Conservation (phyloP, 1,139 yeast genomes). For the Pichia terricola region DNA sequence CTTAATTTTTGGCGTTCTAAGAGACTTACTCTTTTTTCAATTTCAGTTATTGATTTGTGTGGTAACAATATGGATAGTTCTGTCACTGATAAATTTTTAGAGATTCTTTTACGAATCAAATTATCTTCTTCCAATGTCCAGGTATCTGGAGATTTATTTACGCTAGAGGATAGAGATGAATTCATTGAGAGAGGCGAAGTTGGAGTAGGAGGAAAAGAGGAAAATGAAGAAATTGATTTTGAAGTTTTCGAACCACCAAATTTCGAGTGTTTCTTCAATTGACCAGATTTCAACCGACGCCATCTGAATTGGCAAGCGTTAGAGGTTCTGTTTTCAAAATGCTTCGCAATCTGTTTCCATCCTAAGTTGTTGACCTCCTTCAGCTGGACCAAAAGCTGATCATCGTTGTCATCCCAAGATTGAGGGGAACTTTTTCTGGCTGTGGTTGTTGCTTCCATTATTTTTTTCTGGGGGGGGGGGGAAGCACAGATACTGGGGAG, state of each 20-base stretch:
- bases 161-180: neutral
- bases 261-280: conserved; percentile 20
- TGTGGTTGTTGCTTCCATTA: neutral
- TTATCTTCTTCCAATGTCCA: conserved; percentile 65
- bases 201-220: neutral
- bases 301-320: conserved; percentile 81
- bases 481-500: neutral
- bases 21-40: conserved; percentile 50
- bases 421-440: conserved; percentile 38
- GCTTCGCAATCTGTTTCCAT: conserved; percentile 71
- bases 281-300: conserved; percentile 53
- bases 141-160: too few relatives aligned
- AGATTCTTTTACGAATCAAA: conserved; percentile 46
- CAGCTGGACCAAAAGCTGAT: conserved; percentile 53
- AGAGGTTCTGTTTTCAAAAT: conserved; percentile 64
- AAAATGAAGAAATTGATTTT: neutral
- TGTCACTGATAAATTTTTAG: conserved; percentile 55
- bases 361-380: conserved; percentile 68
- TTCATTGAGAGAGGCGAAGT: neutral
- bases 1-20: conserved; percentile 31
- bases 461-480: neutral
- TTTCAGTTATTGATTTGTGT: conserved; percentile 65
- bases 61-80: conserved; percentile 70
- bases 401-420: conserved; percentile 76
- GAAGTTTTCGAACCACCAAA: neutral